phyloP scores from a whole-genome alignment of 352 stramenopile species.

The Phytophthora constricta region DNA sequence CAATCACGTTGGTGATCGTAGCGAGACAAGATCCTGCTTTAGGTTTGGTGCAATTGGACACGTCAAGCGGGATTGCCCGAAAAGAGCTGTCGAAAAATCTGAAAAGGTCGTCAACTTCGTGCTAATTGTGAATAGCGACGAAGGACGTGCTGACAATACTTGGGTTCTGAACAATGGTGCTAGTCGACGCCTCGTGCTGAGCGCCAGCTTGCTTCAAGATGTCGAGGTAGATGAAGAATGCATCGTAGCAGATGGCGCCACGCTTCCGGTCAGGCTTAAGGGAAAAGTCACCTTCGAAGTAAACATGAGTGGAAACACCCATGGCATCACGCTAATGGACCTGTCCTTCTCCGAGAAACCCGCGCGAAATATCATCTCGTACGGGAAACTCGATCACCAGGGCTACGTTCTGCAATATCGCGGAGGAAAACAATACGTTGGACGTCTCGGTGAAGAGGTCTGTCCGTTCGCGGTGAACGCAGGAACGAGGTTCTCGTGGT shows the following conservation, averaged over 20 bases:
- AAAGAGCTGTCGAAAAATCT: no score
- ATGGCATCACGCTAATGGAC: conserved; percentile 4
- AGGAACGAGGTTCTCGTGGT: conserved; percentile 19
- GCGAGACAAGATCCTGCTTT: conserved; percentile 14
- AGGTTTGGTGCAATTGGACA: conserved; percentile 4
- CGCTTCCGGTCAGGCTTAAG: no score
- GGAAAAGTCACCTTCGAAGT: neutral
- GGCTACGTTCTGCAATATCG: conserved; percentile 12
- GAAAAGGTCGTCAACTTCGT: conserved; percentile 12
- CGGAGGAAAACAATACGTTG: neutral
- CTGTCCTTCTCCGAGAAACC: conserved; percentile 10
- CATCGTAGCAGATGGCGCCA: conserved; percentile 12
- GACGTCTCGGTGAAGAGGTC: neutral
- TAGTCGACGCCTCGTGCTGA: conserved; percentile 13
- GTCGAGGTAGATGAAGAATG: conserved; percentile 2
- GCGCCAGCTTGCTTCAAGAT: conserved; percentile 11
- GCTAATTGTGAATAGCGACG: neutral
- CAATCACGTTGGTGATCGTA: conserved; percentile 1
- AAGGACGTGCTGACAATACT: neutral
- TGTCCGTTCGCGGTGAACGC: neutral
- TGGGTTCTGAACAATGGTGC: conserved; percentile 19
- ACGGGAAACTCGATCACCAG: conserved; percentile 21
- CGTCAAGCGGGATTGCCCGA: conserved; percentile 6
- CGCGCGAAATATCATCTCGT: conserved; percentile 29
- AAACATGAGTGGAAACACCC: conserved; percentile 8